Evolutionary conservation across 164 flowering plant species (phyloP), one percentile per base, ranked within the genome.

Genomic region (Piper betle): DNA sequence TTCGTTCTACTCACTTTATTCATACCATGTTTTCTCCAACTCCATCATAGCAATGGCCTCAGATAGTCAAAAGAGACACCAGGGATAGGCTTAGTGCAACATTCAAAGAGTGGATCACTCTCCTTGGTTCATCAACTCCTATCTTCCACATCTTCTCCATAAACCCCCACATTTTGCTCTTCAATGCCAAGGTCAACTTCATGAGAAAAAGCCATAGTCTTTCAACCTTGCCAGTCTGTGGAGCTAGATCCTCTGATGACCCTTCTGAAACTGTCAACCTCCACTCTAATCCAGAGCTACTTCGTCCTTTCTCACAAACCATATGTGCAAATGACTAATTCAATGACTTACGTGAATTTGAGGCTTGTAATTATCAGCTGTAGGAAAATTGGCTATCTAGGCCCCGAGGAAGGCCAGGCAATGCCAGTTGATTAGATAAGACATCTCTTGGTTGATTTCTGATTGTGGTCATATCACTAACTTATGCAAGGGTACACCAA

Each of bases 11-110:
- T n/a, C n/a, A n/a, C n/a, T n/a, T n/a, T n/a, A n/a, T n/a, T n/a
- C n/a, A n/a, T n/a, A n/a, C n/a, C n/a, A n/a, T n/a, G n/a, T n/a
- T 85, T 48, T 84, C 84, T 68, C 96, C 96, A 62, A 84, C 83
- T 17, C 91, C 87, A 8, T 84, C 74, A 65, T 86, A 84, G n/a
- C 68, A 86, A 69, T 60, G 93, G 90, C 72, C 82, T 82, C 80
- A 79, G 66, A 64, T 84, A 88, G 74, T 86, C 86, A 66, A 88
- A 79, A 83, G 66, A 25, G 93, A 86, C 5, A 88, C 88, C 37
- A 79, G 43, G 39, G 81, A 73, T 37, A 88, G 87, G 58, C 92
- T 83, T 39, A 79, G 19, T 25, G 88, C 93, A 55, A 88, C 96
- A 68, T 88, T 88, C 10, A 84, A 60, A 41, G 88, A 77, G 71